Conservation (phyloP, 805 yeast genomes). For the Yarrowia alimentaria region DNA sequence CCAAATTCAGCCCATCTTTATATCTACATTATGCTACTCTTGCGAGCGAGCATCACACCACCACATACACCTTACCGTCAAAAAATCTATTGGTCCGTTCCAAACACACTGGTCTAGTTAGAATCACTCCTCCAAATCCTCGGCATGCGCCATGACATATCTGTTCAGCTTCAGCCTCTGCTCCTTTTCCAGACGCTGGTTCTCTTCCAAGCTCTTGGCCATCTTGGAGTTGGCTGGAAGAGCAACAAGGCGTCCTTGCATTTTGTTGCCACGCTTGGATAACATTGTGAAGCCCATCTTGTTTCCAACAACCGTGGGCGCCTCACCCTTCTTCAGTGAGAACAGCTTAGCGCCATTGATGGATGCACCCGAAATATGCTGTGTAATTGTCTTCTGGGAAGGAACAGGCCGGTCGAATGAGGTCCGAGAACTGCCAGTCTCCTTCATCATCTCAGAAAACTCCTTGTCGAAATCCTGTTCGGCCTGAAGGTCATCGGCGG, state of each 20-base stretch:
- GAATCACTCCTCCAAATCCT: background rate
- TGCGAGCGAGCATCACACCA: too few relatives aligned
- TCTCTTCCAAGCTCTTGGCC: constrained; percentile 52
- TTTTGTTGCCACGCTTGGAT: constrained; percentile 53
- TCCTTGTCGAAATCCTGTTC: constrained; percentile 57
- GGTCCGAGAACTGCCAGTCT: constrained; percentile 40
- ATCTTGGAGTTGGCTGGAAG: constrained; percentile 57
- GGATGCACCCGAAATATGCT: constrained; percentile 13
- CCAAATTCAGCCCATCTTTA: too few relatives aligned
- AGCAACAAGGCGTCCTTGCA: constrained; percentile 46
- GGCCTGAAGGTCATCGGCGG: constrained; percentile 46
- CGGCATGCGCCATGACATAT: constrained; percentile 30
- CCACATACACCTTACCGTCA: too few relatives aligned
- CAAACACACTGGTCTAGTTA: too few relatives aligned
- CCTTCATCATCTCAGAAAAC: constrained; percentile 52
- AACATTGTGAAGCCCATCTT: constrained; percentile 53
- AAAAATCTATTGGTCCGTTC: too few relatives aligned
- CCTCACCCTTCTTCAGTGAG: constrained; percentile 23
- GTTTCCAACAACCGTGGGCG: constrained; percentile 23
- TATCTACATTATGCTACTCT: too few relatives aligned
- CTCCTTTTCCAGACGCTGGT: constrained; percentile 49
- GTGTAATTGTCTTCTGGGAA: constrained; percentile 3
- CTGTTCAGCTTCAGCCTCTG: constrained; percentile 53
- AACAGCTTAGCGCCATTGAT: constrained; percentile 16
- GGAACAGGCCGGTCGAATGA: constrained; percentile 39